A percentile compares a stretch with the other conserved stretches of the same genome.
phyloP scores from a whole-genome alignment of 768 basidiomycete species.

The Suillus sp. region DNA sequence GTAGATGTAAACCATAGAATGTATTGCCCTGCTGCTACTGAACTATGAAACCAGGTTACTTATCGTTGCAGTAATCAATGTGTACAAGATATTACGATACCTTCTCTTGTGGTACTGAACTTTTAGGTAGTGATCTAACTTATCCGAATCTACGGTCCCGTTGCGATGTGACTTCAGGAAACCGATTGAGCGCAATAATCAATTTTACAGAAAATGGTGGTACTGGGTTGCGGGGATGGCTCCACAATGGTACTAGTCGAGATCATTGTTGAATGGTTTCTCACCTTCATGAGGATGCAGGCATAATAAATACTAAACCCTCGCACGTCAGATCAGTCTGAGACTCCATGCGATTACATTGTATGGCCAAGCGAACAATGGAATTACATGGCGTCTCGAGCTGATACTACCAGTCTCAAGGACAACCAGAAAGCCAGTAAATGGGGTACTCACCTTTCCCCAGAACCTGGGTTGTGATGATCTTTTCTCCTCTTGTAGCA shows the following conservation, averaged over 20 bases:
- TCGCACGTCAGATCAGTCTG: no score
- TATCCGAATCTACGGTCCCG: neutral
- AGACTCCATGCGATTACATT: neutral
- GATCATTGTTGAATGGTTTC: neutral
- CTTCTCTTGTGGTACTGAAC: neutral
- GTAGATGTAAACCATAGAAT: constrained; percentile 30
- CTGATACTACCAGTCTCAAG: neutral
- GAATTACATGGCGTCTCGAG: neutral
- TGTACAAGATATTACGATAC: neutral
- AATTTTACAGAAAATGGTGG: neutral
- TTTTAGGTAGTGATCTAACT: neutral
- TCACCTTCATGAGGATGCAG: neutral
- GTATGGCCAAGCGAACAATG: neutral
- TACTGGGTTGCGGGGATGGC: no score
- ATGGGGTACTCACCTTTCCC: neutral
- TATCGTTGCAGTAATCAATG: neutral
- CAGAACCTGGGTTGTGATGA: neutral
- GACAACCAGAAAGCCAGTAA: neutral
- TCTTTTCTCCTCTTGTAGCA: neutral
- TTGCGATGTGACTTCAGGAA: neutral
- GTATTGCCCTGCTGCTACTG: neutral
- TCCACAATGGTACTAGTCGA: neutral
- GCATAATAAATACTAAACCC: neutral
- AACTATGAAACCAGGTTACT: neutral
- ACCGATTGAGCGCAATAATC: neutral